Percentiles rank a stretch among this genome's conserved stretches.
Conservation (phyloP, 2,329 filamentous ascomycete species). For the Epichloe hybrida region DNA sequence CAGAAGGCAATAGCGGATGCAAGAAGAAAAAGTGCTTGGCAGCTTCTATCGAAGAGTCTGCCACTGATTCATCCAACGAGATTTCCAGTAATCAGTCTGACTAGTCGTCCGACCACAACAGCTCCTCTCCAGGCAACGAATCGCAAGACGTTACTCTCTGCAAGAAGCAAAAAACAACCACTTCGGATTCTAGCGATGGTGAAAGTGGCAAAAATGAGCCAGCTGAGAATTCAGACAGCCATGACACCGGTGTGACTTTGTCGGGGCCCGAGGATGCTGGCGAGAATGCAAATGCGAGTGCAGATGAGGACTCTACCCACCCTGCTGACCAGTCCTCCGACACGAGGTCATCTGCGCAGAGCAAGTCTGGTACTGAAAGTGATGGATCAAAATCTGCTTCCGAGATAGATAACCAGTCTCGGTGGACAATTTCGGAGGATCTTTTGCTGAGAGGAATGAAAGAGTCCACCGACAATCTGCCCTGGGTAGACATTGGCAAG, state of each 20-base stretch:
- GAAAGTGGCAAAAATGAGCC: background rate
- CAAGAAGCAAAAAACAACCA: background rate
- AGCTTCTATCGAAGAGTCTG: background rate
- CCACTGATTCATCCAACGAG: background rate
- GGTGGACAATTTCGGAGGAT: constrained; percentile 24
- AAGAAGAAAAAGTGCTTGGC: background rate
- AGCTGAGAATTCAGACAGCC: background rate
- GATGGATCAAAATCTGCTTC: background rate
- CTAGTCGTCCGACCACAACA: background rate
- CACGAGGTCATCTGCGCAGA: no score
- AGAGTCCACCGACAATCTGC: constrained; percentile 11
- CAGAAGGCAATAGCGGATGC: background rate
- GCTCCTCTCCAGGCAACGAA: background rate
- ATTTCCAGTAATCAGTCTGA: background rate
- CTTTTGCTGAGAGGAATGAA: constrained; percentile 22
- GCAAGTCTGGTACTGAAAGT: background rate
- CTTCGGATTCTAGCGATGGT: background rate
- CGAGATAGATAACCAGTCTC: background rate
- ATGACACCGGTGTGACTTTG: no score
- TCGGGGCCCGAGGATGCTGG: no score
- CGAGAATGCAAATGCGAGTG: no score
- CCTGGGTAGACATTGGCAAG: constrained; percentile 19
- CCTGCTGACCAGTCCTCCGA: no score
- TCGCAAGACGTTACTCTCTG: background rate
- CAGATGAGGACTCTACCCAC: no score